A percentile compares a stretch with the other conserved stretches of the same genome.
Evolutionary conservation across 345 rosid genomes (phyloP).

Genomic region (Linum tenue): DNA sequence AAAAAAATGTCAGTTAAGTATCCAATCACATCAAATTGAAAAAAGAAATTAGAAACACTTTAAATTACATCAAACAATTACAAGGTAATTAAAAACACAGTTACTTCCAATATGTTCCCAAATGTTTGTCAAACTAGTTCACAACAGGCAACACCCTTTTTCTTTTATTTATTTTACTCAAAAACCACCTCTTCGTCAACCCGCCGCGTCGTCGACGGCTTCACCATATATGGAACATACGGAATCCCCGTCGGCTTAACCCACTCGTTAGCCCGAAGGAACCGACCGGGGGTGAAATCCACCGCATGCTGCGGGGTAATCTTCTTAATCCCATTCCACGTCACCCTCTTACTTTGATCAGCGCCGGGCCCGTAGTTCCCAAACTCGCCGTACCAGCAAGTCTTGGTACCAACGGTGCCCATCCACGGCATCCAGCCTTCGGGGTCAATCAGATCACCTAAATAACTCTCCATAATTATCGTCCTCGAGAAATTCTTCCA

Average conservation of each 20-base stretch:
- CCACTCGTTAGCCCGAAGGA: constrained; percentile 44
- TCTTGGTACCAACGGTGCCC: constrained; percentile 35
- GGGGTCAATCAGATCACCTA: constrained; percentile 43
- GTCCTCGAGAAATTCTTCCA: constrained; percentile 52
- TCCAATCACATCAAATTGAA: too few species aligned
- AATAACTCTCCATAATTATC: constrained; percentile 51
- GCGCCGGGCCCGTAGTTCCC: constrained; percentile 72
- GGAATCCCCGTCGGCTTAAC: constrained; percentile 45
- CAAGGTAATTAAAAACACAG: background rate
- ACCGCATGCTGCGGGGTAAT: constrained; percentile 23
- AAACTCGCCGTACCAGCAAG: constrained; percentile 51
- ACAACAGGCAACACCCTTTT: background rate
- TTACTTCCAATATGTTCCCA: too few species aligned
- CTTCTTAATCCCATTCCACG: constrained; percentile 54
- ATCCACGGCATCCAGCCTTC: constrained; percentile 67
- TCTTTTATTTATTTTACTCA: background rate
- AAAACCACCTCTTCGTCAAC: background rate
- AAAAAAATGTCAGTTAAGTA: background rate
- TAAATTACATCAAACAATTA: too few species aligned
- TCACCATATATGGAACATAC: constrained; percentile 16
- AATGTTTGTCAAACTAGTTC: too few species aligned
- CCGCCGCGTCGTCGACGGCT: background rate
- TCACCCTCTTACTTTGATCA: constrained; percentile 25
- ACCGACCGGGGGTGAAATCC: constrained; percentile 30
- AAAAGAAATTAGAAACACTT: background rate